Conservation (phyloP, 2,329 filamentous ascomycete genomes). For the Xylaria sp. region DNA sequence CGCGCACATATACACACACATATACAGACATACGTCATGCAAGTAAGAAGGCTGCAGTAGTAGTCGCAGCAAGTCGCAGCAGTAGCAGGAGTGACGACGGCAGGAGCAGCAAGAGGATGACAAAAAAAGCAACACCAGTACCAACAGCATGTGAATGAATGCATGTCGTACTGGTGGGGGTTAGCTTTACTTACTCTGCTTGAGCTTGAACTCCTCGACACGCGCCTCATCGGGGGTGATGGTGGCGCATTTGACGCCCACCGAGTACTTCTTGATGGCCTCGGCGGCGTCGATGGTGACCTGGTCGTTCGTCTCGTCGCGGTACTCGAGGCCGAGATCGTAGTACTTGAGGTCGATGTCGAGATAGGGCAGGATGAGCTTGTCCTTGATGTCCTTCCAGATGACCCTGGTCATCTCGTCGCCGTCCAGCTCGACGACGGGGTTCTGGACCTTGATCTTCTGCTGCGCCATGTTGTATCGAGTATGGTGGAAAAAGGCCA, state of each 20-base stretch:
- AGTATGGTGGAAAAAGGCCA: conserved; percentile 51
- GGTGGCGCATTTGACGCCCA: conserved; percentile 98
- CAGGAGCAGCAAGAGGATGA: background rate
- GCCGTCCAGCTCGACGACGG: conserved; percentile 96
- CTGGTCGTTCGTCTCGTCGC: conserved; percentile 95
- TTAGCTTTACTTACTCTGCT: conserved; percentile 78
- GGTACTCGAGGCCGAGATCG: conserved; percentile 87
- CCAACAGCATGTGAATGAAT: background rate
- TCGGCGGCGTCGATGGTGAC: conserved; percentile 95
- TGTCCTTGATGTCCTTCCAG: conserved; percentile 99
- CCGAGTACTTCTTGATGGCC: conserved; percentile 98
- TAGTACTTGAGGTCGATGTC: conserved; percentile 99
- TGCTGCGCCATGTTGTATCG: conserved; percentile 66
- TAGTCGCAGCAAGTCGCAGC: conserved; percentile 25
- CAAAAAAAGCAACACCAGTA: background rate
- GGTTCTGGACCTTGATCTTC: conserved; percentile 99
- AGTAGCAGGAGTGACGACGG: conserved; percentile 20
- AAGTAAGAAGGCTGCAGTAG: conserved; percentile 41
- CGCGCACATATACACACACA: too few species aligned
- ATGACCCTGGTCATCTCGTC: conserved; percentile 98
- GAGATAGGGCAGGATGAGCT: conserved; percentile 95
- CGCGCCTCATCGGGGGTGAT: conserved; percentile 98
- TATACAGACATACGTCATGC: conserved; percentile 35
- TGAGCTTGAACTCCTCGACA: conserved; percentile 97
- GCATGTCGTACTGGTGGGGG: conserved; percentile 2